Evolutionary conservation across 2,329 filamentous ascomycete species (phyloP).

Genomic region (Calonectria pauciramosa): DNA sequence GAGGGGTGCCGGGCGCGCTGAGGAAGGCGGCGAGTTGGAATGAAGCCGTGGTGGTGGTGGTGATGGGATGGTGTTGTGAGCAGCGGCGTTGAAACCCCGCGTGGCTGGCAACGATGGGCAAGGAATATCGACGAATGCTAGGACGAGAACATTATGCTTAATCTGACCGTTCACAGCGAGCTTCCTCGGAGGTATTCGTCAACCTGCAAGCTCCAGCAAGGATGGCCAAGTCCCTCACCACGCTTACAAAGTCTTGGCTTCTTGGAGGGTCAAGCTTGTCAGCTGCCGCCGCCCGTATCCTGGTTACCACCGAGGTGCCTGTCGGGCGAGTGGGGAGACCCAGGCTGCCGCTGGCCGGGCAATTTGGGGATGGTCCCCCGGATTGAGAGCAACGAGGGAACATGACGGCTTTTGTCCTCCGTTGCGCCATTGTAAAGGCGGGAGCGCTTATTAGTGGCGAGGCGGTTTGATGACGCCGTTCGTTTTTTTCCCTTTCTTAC

Average conservation of each 20-base stretch:
- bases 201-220: neutral
- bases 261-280: neutral
- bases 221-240: constrained; percentile 1
- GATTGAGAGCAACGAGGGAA: neutral
- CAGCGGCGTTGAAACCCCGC: constrained; percentile 18
- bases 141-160: neutral
- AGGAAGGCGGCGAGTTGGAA: neutral
- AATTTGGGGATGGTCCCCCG: constrained; percentile 8
- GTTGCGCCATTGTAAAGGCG: neutral
- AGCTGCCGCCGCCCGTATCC: neutral
- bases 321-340: neutral
- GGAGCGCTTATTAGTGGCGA: neutral
- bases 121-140: neutral
- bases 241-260: constrained; percentile 9
- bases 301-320: neutral
- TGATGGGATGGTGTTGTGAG: neutral
- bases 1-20: neutral
- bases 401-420: constrained; percentile 23
- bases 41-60: constrained; percentile 14
- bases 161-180: neutral
- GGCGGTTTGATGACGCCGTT: neutral
- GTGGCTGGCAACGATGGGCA: neutral
- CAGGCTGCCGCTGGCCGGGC: neutral
- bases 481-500: neutral
- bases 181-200: neutral